A percentile compares a stretch with the other conserved stretches of the same genome.
phyloP scores from a whole-genome alignment of 768 basidiomycete species.

The Serendipita sp. region DNA sequence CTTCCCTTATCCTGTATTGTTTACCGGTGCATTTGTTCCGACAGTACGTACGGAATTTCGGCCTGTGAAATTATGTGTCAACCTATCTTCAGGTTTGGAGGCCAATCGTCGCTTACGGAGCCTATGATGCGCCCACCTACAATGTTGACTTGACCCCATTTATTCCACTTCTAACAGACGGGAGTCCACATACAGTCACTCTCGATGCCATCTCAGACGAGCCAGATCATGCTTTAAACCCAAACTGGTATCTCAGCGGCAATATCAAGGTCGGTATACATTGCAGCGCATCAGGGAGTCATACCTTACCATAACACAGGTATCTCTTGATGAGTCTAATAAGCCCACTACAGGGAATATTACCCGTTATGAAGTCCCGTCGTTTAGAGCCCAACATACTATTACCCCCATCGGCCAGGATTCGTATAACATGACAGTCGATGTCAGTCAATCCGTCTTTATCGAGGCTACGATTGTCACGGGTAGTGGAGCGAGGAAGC shows the following conservation, averaged over 20 bases:
- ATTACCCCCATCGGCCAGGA: constrained; percentile 26
- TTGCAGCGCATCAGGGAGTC: too few species aligned
- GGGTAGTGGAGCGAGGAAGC: constrained; percentile 40
- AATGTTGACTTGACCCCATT: constrained; percentile 66
- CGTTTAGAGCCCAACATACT: constrained; percentile 32
- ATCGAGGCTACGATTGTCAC: constrained; percentile 45
- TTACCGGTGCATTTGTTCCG: constrained; percentile 60
- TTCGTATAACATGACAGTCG: constrained; percentile 45
- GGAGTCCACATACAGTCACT: constrained; percentile 49
- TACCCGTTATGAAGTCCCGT: constrained; percentile 36
- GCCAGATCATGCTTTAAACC: constrained; percentile 41
- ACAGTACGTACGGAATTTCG: constrained; percentile 23
- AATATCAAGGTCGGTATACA: constrained; percentile 28
- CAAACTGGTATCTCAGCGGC: constrained; percentile 60
- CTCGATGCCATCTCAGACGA: constrained; percentile 62
- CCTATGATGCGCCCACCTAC: constrained; percentile 62
- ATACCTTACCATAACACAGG: constrained; percentile 13
- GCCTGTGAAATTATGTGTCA: too few species aligned
- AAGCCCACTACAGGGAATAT: constrained; percentile 54
- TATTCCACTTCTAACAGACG: constrained; percentile 49
- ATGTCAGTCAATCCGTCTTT: constrained; percentile 36
- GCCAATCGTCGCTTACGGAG: constrained; percentile 62
- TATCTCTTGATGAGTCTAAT: constrained; percentile 45
- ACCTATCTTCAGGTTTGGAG: constrained; percentile 17
- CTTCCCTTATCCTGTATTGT: constrained; percentile 45